Evolutionary conservation across 106 monocot species (phyloP).

Genomic region (Dendrobium chrysotoxum): DNA sequence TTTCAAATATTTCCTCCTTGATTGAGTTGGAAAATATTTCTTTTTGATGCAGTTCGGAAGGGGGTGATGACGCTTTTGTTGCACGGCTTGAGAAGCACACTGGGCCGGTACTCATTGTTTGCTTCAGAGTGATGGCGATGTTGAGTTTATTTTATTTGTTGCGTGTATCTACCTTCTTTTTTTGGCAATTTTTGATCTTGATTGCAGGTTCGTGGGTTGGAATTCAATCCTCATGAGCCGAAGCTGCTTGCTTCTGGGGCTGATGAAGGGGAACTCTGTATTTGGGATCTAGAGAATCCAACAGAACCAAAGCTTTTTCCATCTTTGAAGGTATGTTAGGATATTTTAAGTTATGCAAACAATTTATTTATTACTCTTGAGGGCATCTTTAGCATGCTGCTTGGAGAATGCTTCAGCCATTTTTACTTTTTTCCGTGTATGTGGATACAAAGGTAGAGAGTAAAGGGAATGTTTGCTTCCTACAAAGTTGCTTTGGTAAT

Average conservation of each 20-base stretch:
- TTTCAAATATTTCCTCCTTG: not conserved
- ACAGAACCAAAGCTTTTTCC: slow-evolving; percentile 60
- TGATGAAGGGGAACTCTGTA: slow-evolving; percentile 87
- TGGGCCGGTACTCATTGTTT: slow-evolving; percentile 53
- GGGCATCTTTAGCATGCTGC: not conserved
- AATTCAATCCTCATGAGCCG: slow-evolving; percentile 59
- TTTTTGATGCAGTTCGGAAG: slow-evolving; percentile 53
- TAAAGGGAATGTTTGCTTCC: not conserved
- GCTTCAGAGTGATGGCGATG: not conserved
- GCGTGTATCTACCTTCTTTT: not conserved
- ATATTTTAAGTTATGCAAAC: not conserved
- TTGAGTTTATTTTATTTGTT: not conserved
- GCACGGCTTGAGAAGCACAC: slow-evolving; percentile 73
- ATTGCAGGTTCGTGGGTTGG: slow-evolving; percentile 83
- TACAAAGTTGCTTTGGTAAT: not conserved
- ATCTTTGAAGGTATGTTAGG: slow-evolving; percentile 58
- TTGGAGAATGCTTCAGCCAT: not conserved
- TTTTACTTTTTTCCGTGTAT: not conserved
- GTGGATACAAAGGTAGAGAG: not conserved
- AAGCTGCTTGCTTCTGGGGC: slow-evolving; percentile 93
- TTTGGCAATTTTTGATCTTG: not conserved
- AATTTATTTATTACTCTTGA: not conserved
- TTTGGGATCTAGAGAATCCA: slow-evolving; percentile 90
- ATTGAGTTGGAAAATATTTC: slow-evolving; percentile 8
- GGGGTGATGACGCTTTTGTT: slow-evolving; percentile 54